Base-by-base conservation (phyloP, 306 rosid genomes). In the Dryas octopetala region DNA sequence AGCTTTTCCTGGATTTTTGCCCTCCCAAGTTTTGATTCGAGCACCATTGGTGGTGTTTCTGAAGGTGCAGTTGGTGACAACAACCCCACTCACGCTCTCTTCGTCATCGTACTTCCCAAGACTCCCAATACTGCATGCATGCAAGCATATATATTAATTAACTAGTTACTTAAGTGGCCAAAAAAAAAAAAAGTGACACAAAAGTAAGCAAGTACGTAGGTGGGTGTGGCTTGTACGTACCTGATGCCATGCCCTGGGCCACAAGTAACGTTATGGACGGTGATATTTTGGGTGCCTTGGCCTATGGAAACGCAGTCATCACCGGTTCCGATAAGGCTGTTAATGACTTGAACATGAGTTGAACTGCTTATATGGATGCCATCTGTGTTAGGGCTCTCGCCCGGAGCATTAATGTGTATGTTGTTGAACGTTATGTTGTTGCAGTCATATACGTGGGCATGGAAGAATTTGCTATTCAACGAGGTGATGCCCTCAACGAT, bases 211-310 rank as follows among this genome's bases (percentile, higher is more conserved):
- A 32, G 38, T 1, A 32, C 23, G 23, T 23, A 23, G 23, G 23
- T 23, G 23, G 38, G 2, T 32, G 0, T n/a, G 2, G 6, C 7
- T 7, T 17, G 1, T 28, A 17, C 19, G 48, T 76, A 83, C 89
- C 89, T 86, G 40, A 87, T 64, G 51, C 98, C 97, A 46, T 93
- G 90, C 16, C 98, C 98, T 0, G 98, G 98, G 52, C 96, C 97
- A 15, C 98, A 93, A 0, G 80, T 85, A 49, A 89, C 23, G 52
- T 70, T 67, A 2, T n/a, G 48, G 71, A 91, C 61, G 14, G 12
- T 0, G 48, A 91, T 23, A 19, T 81, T 68, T 4, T 69, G 49
- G 45, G 50, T 2, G 13, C 84, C 89, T 4, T 79, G 84, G 17
- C 90, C 97, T 4, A 93, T 43, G 45, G 93, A 88, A 74, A 93